These are phyloP conservation scores for Gynandropsis gynandra DNA, from an alignment of 345 rosid species.

Conservation along the genomic window DNA sequence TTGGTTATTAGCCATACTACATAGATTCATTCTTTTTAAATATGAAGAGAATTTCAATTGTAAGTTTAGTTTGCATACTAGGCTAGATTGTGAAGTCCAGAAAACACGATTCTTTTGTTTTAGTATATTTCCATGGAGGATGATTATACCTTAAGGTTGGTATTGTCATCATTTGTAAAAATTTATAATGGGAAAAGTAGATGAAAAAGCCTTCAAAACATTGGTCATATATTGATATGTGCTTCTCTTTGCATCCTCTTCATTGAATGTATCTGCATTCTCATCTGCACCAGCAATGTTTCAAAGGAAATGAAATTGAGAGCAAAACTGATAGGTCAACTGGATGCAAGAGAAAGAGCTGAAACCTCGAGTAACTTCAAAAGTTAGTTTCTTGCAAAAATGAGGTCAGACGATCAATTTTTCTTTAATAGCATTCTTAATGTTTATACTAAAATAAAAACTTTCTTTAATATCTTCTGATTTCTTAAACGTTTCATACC, in stretches of 20 bases:
- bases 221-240: conserved; percentile 71
- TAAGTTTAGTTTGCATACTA: no score
- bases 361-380: conserved; percentile 99
- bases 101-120: no score
- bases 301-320: conserved; percentile 98
- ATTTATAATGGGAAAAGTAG: no score
- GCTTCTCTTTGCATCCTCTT: conserved; percentile 78
- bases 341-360: conserved; percentile 95
- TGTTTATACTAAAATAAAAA: conserved; percentile 16
- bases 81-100: no score
- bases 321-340: conserved; percentile 92
- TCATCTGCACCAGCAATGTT: conserved; percentile 86
- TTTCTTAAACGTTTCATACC: no score
- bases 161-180: no score
- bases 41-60: no score
- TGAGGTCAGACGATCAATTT: conserved; percentile 57
- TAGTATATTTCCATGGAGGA: no score
- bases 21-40: no score
- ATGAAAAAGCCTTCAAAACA: conserved; percentile 78
- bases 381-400: conserved; percentile 96
- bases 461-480: no score
- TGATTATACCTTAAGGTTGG: no score
- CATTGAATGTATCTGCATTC: conserved; percentile 85
- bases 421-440: conserved; percentile 10
- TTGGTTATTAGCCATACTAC: no score